These are phyloP conservation scores for Pseudonitzschia multiseries DNA, from an alignment of 108 stramenopile genomes.

Conservation along the genomic window DNA sequence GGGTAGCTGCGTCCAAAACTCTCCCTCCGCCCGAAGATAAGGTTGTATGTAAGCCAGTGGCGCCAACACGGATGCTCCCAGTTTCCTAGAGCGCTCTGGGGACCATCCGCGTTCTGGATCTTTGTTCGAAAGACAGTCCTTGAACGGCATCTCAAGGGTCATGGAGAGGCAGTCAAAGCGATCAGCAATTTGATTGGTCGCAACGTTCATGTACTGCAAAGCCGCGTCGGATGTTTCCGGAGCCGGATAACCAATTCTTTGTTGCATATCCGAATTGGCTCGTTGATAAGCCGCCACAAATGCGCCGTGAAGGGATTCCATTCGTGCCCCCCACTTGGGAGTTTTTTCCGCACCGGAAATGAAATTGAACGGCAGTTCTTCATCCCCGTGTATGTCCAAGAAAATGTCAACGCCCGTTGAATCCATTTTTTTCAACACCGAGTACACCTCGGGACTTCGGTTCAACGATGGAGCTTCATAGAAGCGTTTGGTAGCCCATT, in stretches of 20 bases:
- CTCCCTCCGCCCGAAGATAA: constrained; percentile 62
- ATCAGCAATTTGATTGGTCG: constrained; percentile 75
- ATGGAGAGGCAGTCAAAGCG: constrained; percentile 78
- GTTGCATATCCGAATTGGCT: constrained; percentile 80
- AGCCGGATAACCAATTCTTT: constrained; percentile 71
- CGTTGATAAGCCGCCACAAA: constrained; percentile 69
- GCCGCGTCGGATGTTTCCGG: constrained; percentile 35
- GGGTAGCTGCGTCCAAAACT: constrained; percentile 65
- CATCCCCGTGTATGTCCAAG: constrained; percentile 89
- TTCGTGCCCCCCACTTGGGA: constrained; percentile 68
- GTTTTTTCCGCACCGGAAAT: constrained; percentile 68
- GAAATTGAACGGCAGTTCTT: constrained; percentile 84
- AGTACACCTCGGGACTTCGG: constrained; percentile 81
- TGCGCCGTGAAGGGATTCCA: constrained; percentile 76
- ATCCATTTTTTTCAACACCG: constrained; percentile 81
- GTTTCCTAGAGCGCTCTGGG: constrained; percentile 48
- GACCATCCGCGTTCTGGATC: constrained; percentile 74
- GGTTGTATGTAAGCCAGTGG: constrained; percentile 67
- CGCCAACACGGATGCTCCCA: constrained; percentile 70
- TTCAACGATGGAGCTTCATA: constrained; percentile 80
- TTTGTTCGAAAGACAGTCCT: constrained; percentile 62
- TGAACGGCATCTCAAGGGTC: constrained; percentile 90
- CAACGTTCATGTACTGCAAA: constrained; percentile 68
- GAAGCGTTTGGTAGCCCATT: constrained; percentile 71
- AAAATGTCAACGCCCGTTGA: constrained; percentile 81